These are phyloP conservation scores for Sanghuangporus sanghuang DNA, from an alignment of 1,284 basidiomycete species.

Conservation along the genomic window DNA sequence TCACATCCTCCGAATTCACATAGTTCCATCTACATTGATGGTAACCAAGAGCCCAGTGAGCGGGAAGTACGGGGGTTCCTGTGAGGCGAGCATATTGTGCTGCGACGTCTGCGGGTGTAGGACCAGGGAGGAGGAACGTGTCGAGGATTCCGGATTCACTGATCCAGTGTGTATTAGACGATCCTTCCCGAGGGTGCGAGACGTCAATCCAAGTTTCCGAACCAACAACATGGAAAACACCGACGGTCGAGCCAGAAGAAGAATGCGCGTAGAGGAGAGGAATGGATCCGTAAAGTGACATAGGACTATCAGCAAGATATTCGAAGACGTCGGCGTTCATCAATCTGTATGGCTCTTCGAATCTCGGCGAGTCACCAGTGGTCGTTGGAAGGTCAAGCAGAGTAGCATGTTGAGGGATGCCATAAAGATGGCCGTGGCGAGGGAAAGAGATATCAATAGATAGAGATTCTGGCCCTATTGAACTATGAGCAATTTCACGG, in stretches of 20 bases:
- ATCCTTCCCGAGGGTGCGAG: conserved; percentile 55
- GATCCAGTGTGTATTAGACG: conserved; percentile 91
- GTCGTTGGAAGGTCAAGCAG: conserved; percentile 86
- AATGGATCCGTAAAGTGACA: conserved; percentile 90
- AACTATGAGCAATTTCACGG: too few species aligned
- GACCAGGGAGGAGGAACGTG: conserved; percentile 89
- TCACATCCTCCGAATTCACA: conserved; percentile 83
- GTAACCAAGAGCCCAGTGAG: conserved; percentile 89
- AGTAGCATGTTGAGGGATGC: conserved; percentile 96
- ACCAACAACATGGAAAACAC: conserved; percentile 84
- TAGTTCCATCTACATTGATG: conserved; percentile 99
- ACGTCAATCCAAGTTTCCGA: conserved; percentile 98
- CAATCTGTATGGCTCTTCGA: conserved; percentile 89
- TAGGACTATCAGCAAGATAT: conserved; percentile 87
- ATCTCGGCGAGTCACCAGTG: conserved; percentile 62
- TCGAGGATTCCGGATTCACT: conserved; percentile 97
- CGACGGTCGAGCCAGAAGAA: conserved; percentile 72
- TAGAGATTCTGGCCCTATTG: conserved; percentile 85
- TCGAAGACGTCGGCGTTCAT: conserved; percentile 98
- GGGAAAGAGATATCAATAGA: conserved; percentile 94
- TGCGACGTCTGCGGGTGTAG: conserved; percentile 77
- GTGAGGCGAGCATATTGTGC: conserved; percentile 83
- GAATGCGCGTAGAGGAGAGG: conserved; percentile 94
- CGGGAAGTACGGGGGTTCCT: conserved; percentile 82
- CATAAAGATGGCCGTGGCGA: conserved; percentile 84